These are phyloP conservation scores for Jamesozyma spencerorum DNA, from an alignment of 805 yeast species.

Conservation along the genomic window DNA sequence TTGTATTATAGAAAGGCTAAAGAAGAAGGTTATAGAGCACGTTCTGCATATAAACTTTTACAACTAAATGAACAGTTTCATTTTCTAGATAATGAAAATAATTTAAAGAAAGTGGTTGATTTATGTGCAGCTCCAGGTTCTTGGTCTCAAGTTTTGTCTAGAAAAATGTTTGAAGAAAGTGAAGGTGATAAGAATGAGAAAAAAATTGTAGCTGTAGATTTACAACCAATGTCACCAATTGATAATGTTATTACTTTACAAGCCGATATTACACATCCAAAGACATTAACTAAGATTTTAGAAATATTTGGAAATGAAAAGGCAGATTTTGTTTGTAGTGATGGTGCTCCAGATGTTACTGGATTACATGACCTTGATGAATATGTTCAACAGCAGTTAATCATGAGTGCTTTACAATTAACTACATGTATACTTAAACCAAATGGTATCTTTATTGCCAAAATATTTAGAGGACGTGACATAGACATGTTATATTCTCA, in stretches of 20 bases:
- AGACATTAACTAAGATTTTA: slow-evolving; percentile 65
- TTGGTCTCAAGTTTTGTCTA: slow-evolving; percentile 90
- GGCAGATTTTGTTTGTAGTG: slow-evolving; percentile 93
- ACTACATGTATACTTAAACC: slow-evolving; percentile 82
- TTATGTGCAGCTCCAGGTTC: slow-evolving; percentile 98
- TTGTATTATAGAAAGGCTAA: slow-evolving; percentile 88
- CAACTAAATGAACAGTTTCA: slow-evolving; percentile 89
- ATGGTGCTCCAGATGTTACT: slow-evolving; percentile 98
- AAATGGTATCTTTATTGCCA: slow-evolving; percentile 92
- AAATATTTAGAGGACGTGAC: slow-evolving; percentile 92
- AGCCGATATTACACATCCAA: slow-evolving; percentile 96
- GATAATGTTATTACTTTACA: slow-evolving; percentile 81
- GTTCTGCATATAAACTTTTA: slow-evolving; percentile 88
- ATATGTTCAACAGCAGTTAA: slow-evolving; percentile 90
- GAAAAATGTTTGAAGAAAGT: slow-evolving; percentile 45
- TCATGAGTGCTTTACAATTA: slow-evolving; percentile 81
- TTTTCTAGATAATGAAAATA: slow-evolving; percentile 47
- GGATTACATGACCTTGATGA: slow-evolving; percentile 96
- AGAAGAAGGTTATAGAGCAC: slow-evolving; percentile 95
- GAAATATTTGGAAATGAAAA: slow-evolving; percentile 82
- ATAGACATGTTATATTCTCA: slow-evolving; percentile 92
- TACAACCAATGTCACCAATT: slow-evolving; percentile 97
- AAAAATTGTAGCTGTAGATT: slow-evolving; percentile 86
- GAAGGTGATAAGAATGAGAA: slow-evolving; percentile 32
- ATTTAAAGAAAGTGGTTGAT: slow-evolving; percentile 80